Evolutionary conservation across 148 eudicot genomes (phyloP), one percentile per base, ranked within the genome.

Genomic region (Rhododendron mucronatum): DNA sequence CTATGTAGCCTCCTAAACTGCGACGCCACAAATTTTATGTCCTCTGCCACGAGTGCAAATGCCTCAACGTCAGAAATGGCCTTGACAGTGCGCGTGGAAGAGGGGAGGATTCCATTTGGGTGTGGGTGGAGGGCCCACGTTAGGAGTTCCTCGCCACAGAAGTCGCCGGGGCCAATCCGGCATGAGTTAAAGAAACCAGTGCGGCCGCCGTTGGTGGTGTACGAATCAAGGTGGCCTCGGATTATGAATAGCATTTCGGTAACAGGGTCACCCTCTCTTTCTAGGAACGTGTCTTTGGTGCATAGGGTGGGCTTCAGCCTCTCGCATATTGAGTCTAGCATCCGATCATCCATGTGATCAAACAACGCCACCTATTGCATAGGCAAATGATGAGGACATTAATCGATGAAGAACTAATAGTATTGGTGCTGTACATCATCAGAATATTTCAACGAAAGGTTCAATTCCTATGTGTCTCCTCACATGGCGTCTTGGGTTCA

Each of bases 221-320:
- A 89, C 35, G 96, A 93, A 37, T 96, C 95, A 1, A 96, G 92
- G 84, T 90, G 88, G 30, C 97, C 98, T 74, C 98, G 91, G 71
- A 96, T 92, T 76, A 96, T 94, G 92, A 96, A 96, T 65, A 94
- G 90, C 96, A 96, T 96, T 81, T 94, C 96, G 4, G 89, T 88
- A 28, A 96, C 96, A 0, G 98, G 98, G 83, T 96, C 98, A 16
- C 97, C 98, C 85, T 96, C 98, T 6, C 97, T 88, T 0, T 93
- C 97, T 7, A 96, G 91, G 86, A 78, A 90, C 0, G 93, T 96
- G 33, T 87, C 91, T 55, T 92, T 89, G 5, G 98, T 96, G 88
- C 92, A 88, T 30, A 94, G 78, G 5, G 95, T 91, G 1, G 97
- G 97, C 83, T 92, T 93, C 21, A 96, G 89, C 87, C 98, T 87